Conservation (phyloP, 495 filamentous ascomycete genomes). For the Usnea hakonensis region DNA sequence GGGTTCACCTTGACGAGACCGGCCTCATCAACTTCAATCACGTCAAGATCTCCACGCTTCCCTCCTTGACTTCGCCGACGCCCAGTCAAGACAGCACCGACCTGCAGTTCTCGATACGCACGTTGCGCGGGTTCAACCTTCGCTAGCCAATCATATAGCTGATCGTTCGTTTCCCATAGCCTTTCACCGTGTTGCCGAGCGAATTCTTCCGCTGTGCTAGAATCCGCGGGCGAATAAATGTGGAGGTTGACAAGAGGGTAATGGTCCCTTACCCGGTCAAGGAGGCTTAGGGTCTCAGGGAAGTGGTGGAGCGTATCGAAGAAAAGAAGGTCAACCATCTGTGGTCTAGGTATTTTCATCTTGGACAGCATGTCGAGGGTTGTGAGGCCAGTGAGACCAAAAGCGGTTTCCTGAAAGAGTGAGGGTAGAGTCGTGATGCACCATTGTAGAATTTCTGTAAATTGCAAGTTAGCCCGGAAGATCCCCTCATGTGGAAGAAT, state of each 20-base stretch:
- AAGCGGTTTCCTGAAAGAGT: conserved; percentile 95
- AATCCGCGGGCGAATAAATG: conserved; percentile 75
- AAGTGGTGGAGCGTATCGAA: conserved; percentile 97
- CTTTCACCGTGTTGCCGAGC: conserved; percentile 69
- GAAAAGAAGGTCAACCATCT: conserved; percentile 83
- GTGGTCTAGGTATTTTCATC: conserved; percentile 59
- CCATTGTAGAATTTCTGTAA: conserved; percentile 79
- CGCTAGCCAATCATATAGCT: conserved; percentile 92
- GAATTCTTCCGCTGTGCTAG: conserved; percentile 65
- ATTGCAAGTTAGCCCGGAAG: conserved; percentile 26
- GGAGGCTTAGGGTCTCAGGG: conserved; percentile 73
- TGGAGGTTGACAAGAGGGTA: conserved; percentile 79
- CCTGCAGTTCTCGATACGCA: conserved; percentile 79
- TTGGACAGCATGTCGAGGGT: conserved; percentile 94
- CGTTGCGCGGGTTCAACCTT: conserved; percentile 96
- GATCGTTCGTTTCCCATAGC: conserved; percentile 78
- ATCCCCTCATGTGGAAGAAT: background rate
- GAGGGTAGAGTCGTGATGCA: conserved; percentile 81
- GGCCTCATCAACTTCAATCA: conserved; percentile 87
- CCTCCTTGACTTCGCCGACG: conserved; percentile 89
- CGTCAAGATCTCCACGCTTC: conserved; percentile 77
- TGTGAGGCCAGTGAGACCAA: conserved; percentile 87
- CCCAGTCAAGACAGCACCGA: conserved; percentile 91
- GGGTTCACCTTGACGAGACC: conserved; percentile 97
- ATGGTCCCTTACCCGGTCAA: conserved; percentile 64